Conservation (phyloP, 208 protist genomes). For the Acanthamoeba royreba region DNA sequence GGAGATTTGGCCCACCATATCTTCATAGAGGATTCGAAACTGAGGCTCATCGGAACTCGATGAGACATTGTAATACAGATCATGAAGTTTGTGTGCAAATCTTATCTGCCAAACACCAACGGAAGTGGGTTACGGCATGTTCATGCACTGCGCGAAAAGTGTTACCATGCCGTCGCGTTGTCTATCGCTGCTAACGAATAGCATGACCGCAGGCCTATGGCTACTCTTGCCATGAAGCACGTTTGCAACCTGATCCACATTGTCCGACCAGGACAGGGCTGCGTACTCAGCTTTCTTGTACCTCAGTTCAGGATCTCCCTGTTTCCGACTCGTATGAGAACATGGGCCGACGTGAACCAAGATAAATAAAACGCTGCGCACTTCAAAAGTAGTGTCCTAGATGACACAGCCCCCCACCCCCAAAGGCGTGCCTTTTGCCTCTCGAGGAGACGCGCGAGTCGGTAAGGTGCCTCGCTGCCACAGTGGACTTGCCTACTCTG, state of each 20-base stretch:
- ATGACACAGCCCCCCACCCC: too few relatives aligned
- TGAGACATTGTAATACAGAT: not conserved
- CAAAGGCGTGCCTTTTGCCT: too few relatives aligned
- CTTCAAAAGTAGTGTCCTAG: too few relatives aligned
- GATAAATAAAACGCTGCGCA: not conserved
- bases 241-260: not conserved
- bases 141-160: not conserved
- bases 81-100: too few relatives aligned
- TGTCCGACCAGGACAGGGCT: not conserved
- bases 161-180: not conserved
- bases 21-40: not conserved
- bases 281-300: not conserved
- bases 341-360: too few relatives aligned
- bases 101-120: too few relatives aligned
- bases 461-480: too few relatives aligned
- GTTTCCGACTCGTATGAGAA: not conserved
- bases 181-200: not conserved
- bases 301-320: not conserved
- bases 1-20: not conserved
- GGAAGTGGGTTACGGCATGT: not conserved
- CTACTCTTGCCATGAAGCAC: not conserved
- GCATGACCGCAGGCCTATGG: not conserved
- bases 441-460: too few relatives aligned
- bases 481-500: too few relatives aligned
- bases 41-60: not conserved